Evolutionary conservation across 192 early-diverging fungal species (phyloP), one percentile per base, ranked within the genome.

Genomic region (Diversispora eburnea): DNA sequence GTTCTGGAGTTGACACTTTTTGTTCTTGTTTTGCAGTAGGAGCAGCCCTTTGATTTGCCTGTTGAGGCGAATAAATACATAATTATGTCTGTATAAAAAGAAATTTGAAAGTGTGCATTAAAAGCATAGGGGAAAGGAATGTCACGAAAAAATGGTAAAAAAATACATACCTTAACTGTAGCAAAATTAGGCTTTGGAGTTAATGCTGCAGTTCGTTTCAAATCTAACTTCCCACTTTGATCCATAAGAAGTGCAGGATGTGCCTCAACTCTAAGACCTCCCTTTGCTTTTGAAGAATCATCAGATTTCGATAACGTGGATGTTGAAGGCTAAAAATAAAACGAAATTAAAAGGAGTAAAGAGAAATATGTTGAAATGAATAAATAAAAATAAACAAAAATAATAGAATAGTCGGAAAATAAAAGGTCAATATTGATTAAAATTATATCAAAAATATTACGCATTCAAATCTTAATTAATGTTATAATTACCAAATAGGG

Each of bases 1-100:
- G 87, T 66, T 76, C 79, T 25, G 66, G 68, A 77, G 72, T 54
- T 75, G 84, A 70, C 66, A 82, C 81, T 75, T 86, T 80, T 19
- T 81, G 59, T 71, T 77, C 72, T 75, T 87, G 80, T 74, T 84
- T 72, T 48, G 77, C 77, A 51, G 81, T 67, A 5, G 81, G 74
- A 25, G 74, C 47, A 8, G 78, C 49, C 12, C 86, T 87, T 82
- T 92, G 89, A 77, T 89, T 93, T 22, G 90, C 92, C 77, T 91
- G 87, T 43, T 83, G 73, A 10, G 65, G 12, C 10, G 56, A 74
- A 77, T 55, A 62, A 60, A 13, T 5, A 54, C 42, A 61, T 33
- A 8, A 64, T 70, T 33, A 72, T 33, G n/a, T 43, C 25, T 12
- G 52, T 72, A 20, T 57, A 15, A 47, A 39, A 79, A 43, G 25